Percentiles rank a stretch among this genome's conserved stretches.
Conservation (phyloP, 306 rosid genomes). For the Pyrus pyrifolia region DNA sequence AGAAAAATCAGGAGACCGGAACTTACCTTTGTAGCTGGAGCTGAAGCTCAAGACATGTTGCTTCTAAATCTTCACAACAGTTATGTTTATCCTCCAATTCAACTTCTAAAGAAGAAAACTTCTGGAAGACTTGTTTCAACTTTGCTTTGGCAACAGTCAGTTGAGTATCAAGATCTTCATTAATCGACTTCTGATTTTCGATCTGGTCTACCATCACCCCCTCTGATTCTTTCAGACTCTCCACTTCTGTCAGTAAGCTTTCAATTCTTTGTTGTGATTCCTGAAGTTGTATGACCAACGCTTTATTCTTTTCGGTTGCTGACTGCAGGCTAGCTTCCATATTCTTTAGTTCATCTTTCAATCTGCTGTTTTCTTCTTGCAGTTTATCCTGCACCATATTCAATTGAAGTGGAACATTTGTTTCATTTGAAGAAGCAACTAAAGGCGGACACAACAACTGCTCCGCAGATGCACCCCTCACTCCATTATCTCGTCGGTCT, state of each 20-base stretch:
- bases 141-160: conserved; percentile 47
- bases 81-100: conserved; percentile 63
- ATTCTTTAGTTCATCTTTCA: conserved; percentile 49
- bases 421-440: conserved; percentile 31
- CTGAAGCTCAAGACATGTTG: conserved; percentile 80
- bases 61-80: conserved; percentile 67
- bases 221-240: conserved; percentile 39
- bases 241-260: conserved; percentile 45
- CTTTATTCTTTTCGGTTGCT: conserved; percentile 31
- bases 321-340: conserved; percentile 40
- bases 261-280: conserved; percentile 43
- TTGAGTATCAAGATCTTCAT: conserved; percentile 43
- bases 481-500: conserved; percentile 18
- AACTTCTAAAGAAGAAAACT: conserved; percentile 63
- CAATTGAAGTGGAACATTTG: conserved; percentile 13
- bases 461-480: conserved; percentile 16
- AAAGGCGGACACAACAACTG: conserved; percentile 25
- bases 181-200: conserved; percentile 30
- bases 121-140: conserved; percentile 48
- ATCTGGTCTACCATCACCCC: conserved; percentile 37
- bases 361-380: conserved; percentile 41
- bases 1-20: background rate
- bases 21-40: conserved; percentile 80
- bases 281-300: conserved; percentile 41
- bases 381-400: conserved; percentile 21